Evolutionary conservation across 495 filamentous ascomycete species (phyloP).

Genomic region (Hypoxylon fragiforme): DNA sequence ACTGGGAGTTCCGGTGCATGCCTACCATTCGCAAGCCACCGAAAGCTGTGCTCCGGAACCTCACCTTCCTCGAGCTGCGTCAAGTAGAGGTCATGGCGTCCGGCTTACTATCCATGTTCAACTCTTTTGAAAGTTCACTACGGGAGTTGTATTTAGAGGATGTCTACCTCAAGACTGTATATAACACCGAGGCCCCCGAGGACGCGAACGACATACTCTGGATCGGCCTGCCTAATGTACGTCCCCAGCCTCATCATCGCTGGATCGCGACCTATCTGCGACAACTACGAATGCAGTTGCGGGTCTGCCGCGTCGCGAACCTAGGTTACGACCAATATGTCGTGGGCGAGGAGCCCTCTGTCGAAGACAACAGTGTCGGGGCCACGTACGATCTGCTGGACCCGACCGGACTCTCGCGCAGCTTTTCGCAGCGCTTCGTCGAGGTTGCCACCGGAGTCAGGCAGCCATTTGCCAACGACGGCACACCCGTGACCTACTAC

Average conservation of each 20-base stretch:
- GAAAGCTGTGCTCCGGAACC: constrained; percentile 17
- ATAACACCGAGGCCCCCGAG: constrained; percentile 5
- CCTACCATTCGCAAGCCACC: constrained; percentile 20
- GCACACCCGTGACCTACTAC: constrained; percentile 19
- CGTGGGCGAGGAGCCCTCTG: neutral
- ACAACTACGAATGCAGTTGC: constrained; percentile 13
- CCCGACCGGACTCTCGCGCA: constrained; percentile 24
- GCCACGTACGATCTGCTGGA: constrained; percentile 27
- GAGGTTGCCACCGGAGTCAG: constrained; percentile 29
- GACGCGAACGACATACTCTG: constrained; percentile 27
- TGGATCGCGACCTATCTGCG: constrained; percentile 34
- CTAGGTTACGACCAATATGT: constrained; percentile 29
- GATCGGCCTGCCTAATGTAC: constrained; percentile 32
- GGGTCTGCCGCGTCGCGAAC: constrained; percentile 30
- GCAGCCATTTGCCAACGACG: constrained; percentile 12
- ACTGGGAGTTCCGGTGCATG: constrained; percentile 24
- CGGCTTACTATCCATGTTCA: constrained; percentile 6
- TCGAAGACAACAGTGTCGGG: neutral
- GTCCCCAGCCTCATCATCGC: constrained; percentile 13
- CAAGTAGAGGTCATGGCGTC: constrained; percentile 28
- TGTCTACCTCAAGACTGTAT: constrained; percentile 31
- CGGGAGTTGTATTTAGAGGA: constrained; percentile 32
- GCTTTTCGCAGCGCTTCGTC: constrained; percentile 32
- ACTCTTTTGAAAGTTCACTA: constrained; percentile 20
- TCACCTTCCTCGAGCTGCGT: constrained; percentile 32